A percentile compares a stretch with the other conserved stretches of the same genome.
These are phyloP conservation scores for Arachis stenosperma DNA, from an alignment of 306 rosid genomes.

Conservation along the genomic window DNA sequence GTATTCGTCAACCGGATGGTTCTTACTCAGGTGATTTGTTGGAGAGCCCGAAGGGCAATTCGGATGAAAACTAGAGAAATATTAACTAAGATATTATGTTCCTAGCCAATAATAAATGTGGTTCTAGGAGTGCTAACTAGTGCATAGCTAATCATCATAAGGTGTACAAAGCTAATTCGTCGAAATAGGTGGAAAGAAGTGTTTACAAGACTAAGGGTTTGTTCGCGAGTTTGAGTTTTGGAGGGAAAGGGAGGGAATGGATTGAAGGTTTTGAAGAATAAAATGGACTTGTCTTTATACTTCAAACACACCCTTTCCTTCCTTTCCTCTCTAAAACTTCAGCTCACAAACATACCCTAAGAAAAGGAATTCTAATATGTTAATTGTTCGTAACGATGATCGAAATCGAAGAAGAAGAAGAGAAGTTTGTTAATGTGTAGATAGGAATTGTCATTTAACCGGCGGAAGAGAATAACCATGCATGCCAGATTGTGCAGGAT, in stretches of 20 bases:
- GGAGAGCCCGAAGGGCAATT: constrained; percentile 81
- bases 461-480: constrained; percentile 64
- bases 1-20: constrained; percentile 93
- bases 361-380: constrained; percentile 30
- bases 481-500: constrained; percentile 59
- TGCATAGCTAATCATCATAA: constrained; percentile 50
- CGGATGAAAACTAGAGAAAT: constrained; percentile 56
- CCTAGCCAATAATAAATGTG: constrained; percentile 50
- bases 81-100: constrained; percentile 46
- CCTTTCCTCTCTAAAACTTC: too few relatives aligned
- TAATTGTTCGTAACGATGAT: constrained; percentile 43
- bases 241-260: too few relatives aligned
- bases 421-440: constrained; percentile 59
- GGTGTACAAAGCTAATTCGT: constrained; percentile 67
- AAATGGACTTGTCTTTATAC: too few relatives aligned
- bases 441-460: constrained; percentile 58
- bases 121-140: constrained; percentile 64
- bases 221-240: too few relatives aligned
- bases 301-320: too few relatives aligned
- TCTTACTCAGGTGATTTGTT: constrained; percentile 73
- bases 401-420: constrained; percentile 42
- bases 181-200: constrained; percentile 13
- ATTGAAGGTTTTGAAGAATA: too few relatives aligned
- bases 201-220: neutral
- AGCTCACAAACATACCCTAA: too few relatives aligned